A percentile compares a stretch with the other conserved stretches of the same genome.
Conservation (phyloP, 768 basidiomycete genomes). For the Phaeotremella skinneri region DNA sequence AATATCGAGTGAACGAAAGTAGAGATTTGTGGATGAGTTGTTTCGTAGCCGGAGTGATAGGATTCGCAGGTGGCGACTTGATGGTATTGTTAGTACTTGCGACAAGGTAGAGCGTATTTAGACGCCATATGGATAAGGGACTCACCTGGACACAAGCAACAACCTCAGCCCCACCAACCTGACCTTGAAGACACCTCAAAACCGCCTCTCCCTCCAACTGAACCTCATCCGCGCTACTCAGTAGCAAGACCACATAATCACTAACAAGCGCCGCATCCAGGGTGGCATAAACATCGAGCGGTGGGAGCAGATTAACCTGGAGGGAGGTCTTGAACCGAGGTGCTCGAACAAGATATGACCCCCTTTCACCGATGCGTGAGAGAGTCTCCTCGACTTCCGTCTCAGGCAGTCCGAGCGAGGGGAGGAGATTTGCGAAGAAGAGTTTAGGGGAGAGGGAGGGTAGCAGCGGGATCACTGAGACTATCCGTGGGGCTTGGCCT, state of each 20-base stretch:
- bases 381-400: constrained; percentile 50
- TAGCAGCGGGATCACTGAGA: constrained; percentile 81
- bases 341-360: constrained; percentile 58
- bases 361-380: constrained; percentile 10
- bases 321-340: constrained; percentile 87
- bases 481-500: constrained; percentile 64
- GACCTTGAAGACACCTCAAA: constrained; percentile 80
- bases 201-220: constrained; percentile 80
- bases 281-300: constrained; percentile 68
- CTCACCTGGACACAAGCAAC: constrained; percentile 69
- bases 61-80: constrained; percentile 39
- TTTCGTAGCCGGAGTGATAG: constrained; percentile 58
- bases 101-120: neutral
- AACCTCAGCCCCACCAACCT: constrained; percentile 76
- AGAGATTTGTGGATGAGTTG: constrained; percentile 76
- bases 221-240: constrained; percentile 81
- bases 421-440: constrained; percentile 62
- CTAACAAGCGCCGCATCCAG: constrained; percentile 83
- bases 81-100: neutral
- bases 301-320: constrained; percentile 76
- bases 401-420: constrained; percentile 60
- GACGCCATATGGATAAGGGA: constrained; percentile 54
- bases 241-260: constrained; percentile 82
- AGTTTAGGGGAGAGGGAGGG: constrained; percentile 61
- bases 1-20: constrained; percentile 91